Conservation (phyloP, 768 basidiomycete genomes). For the Pluteus cervinus region DNA sequence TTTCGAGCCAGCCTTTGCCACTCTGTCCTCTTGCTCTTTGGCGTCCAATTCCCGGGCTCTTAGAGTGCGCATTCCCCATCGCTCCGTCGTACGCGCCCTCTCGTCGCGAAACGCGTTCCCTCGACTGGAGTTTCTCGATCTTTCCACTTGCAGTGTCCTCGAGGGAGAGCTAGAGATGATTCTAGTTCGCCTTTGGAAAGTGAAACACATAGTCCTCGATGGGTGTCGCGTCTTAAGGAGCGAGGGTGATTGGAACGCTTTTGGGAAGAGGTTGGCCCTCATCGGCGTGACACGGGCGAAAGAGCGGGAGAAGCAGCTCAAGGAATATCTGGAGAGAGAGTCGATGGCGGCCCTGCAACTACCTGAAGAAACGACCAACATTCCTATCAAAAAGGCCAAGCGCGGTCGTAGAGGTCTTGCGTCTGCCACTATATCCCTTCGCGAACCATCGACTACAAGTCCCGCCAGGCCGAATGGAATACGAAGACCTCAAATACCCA, state of each 20-base stretch:
- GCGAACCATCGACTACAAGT: constrained; percentile 17
- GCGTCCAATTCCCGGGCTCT: constrained; percentile 49
- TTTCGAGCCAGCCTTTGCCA: constrained; percentile 44
- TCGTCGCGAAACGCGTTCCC: constrained; percentile 18
- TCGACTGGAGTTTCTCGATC: constrained; percentile 58
- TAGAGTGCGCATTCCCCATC: constrained; percentile 65
- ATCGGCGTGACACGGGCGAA: constrained; percentile 55
- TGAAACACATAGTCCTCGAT: constrained; percentile 71
- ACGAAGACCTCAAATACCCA: constrained; percentile 19
- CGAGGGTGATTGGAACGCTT: constrained; percentile 48
- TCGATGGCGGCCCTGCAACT: constrained; percentile 6
- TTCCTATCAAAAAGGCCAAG: constrained; percentile 16
- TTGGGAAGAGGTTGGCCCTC: constrained; percentile 59
- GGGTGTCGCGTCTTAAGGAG: constrained; percentile 50
- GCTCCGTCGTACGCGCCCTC: constrained; percentile 46
- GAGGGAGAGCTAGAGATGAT: constrained; percentile 50
- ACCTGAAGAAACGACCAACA: constrained; percentile 7
- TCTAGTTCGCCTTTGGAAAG: constrained; percentile 37
- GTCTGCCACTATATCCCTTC: constrained; percentile 57
- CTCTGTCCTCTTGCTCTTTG: constrained; percentile 42
- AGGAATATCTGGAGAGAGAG: constrained; percentile 38
- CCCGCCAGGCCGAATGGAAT: not conserved
- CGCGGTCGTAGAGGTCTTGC: constrained; percentile 60
- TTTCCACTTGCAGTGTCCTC: constrained; percentile 63
- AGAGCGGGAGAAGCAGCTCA: constrained; percentile 62